A percentile compares a stretch with the other conserved stretches of the same genome.
Evolutionary conservation across 2,329 filamentous ascomycete species (phyloP).

Genomic region (Pseudogymnoascus sp.): DNA sequence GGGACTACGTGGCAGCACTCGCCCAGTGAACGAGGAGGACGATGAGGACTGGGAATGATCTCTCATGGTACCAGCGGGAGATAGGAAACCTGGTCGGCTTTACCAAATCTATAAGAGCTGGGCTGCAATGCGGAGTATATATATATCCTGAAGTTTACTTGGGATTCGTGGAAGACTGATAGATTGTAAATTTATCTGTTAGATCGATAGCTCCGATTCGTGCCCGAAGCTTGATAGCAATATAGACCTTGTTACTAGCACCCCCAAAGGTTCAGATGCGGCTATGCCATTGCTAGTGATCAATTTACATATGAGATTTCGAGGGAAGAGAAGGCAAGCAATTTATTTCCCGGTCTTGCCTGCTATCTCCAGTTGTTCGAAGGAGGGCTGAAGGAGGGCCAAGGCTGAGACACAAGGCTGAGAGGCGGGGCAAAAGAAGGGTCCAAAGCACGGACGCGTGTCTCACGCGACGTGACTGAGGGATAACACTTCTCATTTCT

Average conservation of each 20-base stretch:
- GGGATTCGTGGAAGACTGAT: neutral
- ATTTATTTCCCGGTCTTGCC: neutral
- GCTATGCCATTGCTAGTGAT: neutral
- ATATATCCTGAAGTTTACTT: neutral
- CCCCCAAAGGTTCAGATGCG: neutral
- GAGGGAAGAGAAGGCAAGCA: neutral
- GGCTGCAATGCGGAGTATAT: neutral
- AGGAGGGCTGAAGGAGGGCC: neutral
- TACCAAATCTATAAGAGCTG: neutral
- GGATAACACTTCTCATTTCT: conserved; percentile 7
- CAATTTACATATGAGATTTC: neutral
- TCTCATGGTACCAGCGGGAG: neutral
- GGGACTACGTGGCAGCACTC: conserved; percentile 21
- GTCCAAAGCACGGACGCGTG: conserved; percentile 6
- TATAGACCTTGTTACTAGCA: neutral
- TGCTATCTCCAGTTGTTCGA: neutral
- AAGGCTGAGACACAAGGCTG: conserved; percentile 2
- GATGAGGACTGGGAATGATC: conserved; percentile 47
- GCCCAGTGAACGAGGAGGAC: conserved; percentile 26
- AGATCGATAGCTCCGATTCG: neutral
- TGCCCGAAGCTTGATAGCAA: neutral
- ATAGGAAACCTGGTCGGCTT: neutral
- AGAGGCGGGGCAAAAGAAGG: neutral
- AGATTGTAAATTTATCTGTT: neutral
- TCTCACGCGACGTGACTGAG: conserved; percentile 8